Evolutionary conservation across 306 rosid species (phyloP).

Genomic region (Astragalus glycyphyllos): DNA sequence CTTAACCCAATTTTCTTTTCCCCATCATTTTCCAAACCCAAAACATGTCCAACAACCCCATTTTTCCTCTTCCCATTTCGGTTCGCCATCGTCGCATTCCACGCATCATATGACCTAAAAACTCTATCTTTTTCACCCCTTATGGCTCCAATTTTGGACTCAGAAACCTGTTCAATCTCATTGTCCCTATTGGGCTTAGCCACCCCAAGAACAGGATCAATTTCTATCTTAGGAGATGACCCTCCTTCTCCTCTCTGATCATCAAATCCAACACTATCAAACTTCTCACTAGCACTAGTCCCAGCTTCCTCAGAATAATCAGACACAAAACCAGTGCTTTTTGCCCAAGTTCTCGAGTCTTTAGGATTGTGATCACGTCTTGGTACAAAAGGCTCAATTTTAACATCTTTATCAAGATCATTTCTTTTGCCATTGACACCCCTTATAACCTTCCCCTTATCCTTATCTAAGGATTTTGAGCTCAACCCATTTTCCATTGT

Average conservation of each 20-base stretch:
- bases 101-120: conserved; percentile 49
- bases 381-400: conserved; percentile 70
- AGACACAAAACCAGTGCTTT: conserved; percentile 88
- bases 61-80: conserved; percentile 50
- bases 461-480: conserved; percentile 42
- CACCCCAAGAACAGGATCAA: conserved; percentile 78
- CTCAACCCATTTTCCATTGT: conserved; percentile 66
- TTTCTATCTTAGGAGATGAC: conserved; percentile 84
- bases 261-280: conserved; percentile 54
- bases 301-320: conserved; percentile 72
- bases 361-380: conserved; percentile 71
- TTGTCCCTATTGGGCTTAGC: conserved; percentile 55
- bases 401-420: conserved; percentile 39
- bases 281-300: conserved; percentile 61
- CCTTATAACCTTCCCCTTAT: conserved; percentile 43
- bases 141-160: conserved; percentile 45
- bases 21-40: conserved; percentile 41
- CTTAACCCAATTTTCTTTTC: conserved; percentile 51
- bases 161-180: conserved; percentile 66
- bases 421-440: conserved; percentile 44
- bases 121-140: conserved; percentile 50
- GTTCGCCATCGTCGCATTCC: conserved; percentile 45
- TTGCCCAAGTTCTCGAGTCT: conserved; percentile 89
- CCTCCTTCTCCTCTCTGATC: conserved; percentile 57
- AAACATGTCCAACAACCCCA: conserved; percentile 51